Evolutionary conservation across 768 basidiomycete genomes (phyloP).

Genomic region (Hypholoma sublateritium): DNA sequence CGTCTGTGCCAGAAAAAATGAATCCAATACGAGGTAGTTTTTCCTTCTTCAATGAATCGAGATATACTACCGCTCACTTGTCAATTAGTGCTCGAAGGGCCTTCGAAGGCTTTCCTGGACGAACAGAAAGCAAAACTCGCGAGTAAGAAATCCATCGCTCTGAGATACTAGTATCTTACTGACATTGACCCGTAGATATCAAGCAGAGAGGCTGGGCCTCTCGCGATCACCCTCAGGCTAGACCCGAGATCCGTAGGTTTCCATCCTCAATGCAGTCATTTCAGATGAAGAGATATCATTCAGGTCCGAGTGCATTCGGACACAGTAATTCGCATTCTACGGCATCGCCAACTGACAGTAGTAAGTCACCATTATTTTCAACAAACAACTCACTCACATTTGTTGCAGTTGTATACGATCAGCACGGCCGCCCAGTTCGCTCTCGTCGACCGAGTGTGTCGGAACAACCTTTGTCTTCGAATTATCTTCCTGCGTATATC

Average conservation of each 20-base stretch:
- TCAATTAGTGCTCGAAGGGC: constrained; percentile 13
- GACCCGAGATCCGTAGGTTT: constrained; percentile 4
- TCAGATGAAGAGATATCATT: not conserved
- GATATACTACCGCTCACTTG: not conserved
- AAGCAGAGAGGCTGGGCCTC: constrained; percentile 1
- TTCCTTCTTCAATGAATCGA: not conserved
- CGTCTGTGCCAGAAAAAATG: not conserved
- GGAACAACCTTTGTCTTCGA: not conserved
- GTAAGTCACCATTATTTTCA: constrained; percentile 6
- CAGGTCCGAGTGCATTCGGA: constrained; percentile 18
- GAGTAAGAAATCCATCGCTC: not conserved
- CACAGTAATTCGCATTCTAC: constrained; percentile 20
- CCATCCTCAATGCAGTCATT: not conserved
- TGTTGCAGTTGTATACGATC: not conserved
- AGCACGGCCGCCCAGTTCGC: not conserved
- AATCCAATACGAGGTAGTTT: constrained; percentile 6
- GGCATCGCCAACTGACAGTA: constrained; percentile 18
- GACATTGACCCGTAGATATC: not conserved
- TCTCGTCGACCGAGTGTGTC: not conserved
- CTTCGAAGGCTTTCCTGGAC: constrained; percentile 25
- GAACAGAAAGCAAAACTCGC: constrained; percentile 20
- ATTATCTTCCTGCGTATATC: constrained; percentile 28
- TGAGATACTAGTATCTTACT: not conserved
- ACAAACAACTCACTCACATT: not conserved
- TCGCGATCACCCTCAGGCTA: not conserved